Base-by-base conservation (phyloP, 352 stramenopile genomes). In the Globisporangium nagaii region DNA sequence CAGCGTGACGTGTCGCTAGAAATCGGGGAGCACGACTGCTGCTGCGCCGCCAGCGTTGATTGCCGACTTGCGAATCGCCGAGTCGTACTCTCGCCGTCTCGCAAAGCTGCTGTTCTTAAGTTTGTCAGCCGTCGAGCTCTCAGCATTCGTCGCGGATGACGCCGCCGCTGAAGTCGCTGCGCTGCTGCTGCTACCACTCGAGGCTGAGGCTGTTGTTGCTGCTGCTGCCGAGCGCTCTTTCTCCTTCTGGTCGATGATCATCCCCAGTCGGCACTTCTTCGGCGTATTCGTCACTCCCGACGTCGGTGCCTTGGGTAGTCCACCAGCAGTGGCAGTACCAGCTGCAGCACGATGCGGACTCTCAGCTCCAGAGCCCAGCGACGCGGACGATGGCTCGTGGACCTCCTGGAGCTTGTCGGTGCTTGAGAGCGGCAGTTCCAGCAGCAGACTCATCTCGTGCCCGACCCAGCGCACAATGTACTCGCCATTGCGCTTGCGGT, bases 381-480 rank as follows among this genome's bases (percentile, higher is more conserved):
- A 48, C 28, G 64, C 65, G 2, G 44, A 41, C 2, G 68, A 56
- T 1, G 66, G 58, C 19, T 67, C 58, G 31, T 81, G 69, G 8
- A 50, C 70, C 60, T 83, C 73, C 30, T 82, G 63, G 3, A 79
- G 36, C 35, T 83, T 83, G 46, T 86, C 70, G 7, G 53, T 40
- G 41, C 46, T 63, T n/a, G 71, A 48, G 6, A 60, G 53, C 3
- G 81, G 73, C 22, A 92, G 52, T 44, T 92, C 81, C 27, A 92
- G 58, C 35, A 92, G 57, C 60, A 92, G 49, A 69, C 81, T 92
- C 63, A 79, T 90, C 56, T 92, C 81, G 56, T 92, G 79, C 20
- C 81, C 81, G 13, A 92, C 81, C 81, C 81, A 92, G 7, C 81
- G 76, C 20, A 92, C 72, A 31, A 90, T 86, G 54, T 90, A 88